A percentile compares a stretch with the other conserved stretches of the same genome.
Conservation (phyloP, 345 rosid genomes). For the Leavenworthia alabamica region DNA sequence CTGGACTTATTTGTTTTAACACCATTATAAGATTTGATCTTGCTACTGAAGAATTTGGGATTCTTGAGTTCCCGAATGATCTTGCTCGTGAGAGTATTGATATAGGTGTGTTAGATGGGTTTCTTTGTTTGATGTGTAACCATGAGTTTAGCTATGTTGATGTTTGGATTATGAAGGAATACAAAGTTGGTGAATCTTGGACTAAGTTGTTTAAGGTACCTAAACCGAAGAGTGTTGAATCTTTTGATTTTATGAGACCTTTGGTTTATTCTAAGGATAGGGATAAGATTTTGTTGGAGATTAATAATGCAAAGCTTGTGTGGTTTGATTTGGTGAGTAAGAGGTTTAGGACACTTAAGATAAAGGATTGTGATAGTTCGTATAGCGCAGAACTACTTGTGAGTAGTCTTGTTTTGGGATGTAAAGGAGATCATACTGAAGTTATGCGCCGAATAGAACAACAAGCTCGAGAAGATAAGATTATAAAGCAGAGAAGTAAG, state of each 20-base stretch:
- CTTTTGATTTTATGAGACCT: conserved; percentile 32
- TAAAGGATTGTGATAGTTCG: conserved; percentile 9
- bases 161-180: conserved; percentile 47
- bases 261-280: conserved; percentile 32
- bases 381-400: conserved; percentile 23
- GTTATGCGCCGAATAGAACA: conserved; percentile 4
- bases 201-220: conserved; percentile 27
- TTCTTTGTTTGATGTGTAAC: conserved; percentile 31
- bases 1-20: background rate
- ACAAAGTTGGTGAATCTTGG: conserved; percentile 39
- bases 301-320: conserved; percentile 27
- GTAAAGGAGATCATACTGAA: conserved; percentile 24
- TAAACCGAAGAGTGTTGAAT: background rate
- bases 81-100: background rate
- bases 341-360: conserved; percentile 8
- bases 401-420: conserved; percentile 51
- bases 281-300: conserved; percentile 35
- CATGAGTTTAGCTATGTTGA: conserved; percentile 19
- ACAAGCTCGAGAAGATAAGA: conserved; percentile 13
- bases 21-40: conserved; percentile 38
- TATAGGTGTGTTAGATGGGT: conserved; percentile 36
- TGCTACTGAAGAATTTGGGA: conserved; percentile 24
- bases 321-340: conserved; percentile 42
- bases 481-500: conserved; percentile 18
- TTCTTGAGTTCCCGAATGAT: conserved; percentile 25